Evolutionary conservation across 163 green algal species (phyloP), one percentile per base, ranked within the genome.

Genomic region (Prototheca wickerhamii): DNA sequence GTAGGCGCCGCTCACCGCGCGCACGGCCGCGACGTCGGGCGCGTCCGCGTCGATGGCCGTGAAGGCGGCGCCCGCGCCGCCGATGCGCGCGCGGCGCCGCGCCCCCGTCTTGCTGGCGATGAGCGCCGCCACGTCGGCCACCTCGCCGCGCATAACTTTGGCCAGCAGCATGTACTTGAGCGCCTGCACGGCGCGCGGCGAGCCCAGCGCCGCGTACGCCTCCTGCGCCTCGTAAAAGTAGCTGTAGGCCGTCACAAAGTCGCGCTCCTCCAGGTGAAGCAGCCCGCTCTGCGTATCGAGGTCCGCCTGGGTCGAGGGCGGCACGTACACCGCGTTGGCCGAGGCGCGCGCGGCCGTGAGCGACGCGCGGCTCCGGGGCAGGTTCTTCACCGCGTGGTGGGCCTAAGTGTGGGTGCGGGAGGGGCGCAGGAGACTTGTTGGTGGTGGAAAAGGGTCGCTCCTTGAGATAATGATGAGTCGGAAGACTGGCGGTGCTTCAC

Each of bases 201-300:
- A 86, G 56, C 96, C 85, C 61, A 98, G 80, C 3, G 81, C 71
- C 31, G 62, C 86, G 30, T 91, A 79, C 65, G 87, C 83, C 82
- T 99, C 93, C 75, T 98, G 98, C 2, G 87, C 89, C 80, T 99
- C 93, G 68, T 93, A 98, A 73, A 98, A 99, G 81, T 99, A 99
- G 10, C 80, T 93, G 77, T 94, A 99, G 4, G 83, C 91, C 2
- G 93, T 99, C 82, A 96, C 96, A 84, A 93, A 97, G 81, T 99
- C 93, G 68, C 91, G 89, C 80, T 99, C 93, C 61, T 98, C 93
- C 20, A 90, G 74, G 53, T 97, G 88, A 23, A 99, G 78, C 20
- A 89, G 91, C 46, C 93, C 93, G 18, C 75, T 89, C 75, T 97
- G 91, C n/a, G 75, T 85, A 78, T 96, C 90, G 60, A 96, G 94